phyloP scores from a whole-genome alignment of 495 filamentous ascomycete genomes.

The Talaromyces thailandensis region DNA sequence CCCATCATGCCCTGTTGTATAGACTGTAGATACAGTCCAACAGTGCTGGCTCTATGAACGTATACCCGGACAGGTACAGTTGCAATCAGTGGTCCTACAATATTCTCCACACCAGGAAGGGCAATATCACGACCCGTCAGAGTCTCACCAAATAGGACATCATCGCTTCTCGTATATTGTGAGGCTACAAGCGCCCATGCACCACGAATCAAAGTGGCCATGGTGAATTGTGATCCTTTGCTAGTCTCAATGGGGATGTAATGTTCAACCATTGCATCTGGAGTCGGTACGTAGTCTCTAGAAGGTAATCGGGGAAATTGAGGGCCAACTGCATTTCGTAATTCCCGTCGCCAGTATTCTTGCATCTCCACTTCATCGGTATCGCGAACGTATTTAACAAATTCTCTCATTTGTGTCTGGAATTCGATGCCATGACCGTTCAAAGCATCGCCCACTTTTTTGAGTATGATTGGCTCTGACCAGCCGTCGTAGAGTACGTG shows the following conservation, averaged over 20 bases:
- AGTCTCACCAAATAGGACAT: slow-evolving; percentile 52
- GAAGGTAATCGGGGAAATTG: slow-evolving; percentile 51
- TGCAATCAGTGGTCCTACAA: slow-evolving; percentile 51
- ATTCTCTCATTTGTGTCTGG: slow-evolving; percentile 28
- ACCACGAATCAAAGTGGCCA: slow-evolving; percentile 50
- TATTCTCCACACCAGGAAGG: slow-evolving; percentile 35
- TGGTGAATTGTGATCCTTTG: slow-evolving; percentile 34
- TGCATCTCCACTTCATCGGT: slow-evolving; percentile 25
- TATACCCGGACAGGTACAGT: slow-evolving; percentile 54
- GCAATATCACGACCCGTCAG: slow-evolving; percentile 41
- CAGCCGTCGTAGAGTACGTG: slow-evolving; percentile 65
- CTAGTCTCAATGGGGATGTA: slow-evolving; percentile 34
- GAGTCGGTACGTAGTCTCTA: slow-evolving; percentile 42
- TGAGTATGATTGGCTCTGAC: slow-evolving; percentile 48
- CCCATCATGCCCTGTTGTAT: slow-evolving; percentile 45
- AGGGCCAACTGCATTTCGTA: slow-evolving; percentile 42
- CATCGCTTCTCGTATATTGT: slow-evolving; percentile 42
- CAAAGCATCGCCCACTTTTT: slow-evolving; percentile 38
- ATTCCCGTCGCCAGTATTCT: slow-evolving; percentile 34
- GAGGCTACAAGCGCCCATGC: slow-evolving; percentile 53
- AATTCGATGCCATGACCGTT: slow-evolving; percentile 11
- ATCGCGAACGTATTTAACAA: slow-evolving; percentile 31
- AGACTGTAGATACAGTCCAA: slow-evolving; percentile 25
- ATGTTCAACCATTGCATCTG: slow-evolving; percentile 42
- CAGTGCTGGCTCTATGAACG: slow-evolving; percentile 17